Conservation (phyloP, 2,329 filamentous ascomycete genomes). For the Geosmithia putterillii region DNA sequence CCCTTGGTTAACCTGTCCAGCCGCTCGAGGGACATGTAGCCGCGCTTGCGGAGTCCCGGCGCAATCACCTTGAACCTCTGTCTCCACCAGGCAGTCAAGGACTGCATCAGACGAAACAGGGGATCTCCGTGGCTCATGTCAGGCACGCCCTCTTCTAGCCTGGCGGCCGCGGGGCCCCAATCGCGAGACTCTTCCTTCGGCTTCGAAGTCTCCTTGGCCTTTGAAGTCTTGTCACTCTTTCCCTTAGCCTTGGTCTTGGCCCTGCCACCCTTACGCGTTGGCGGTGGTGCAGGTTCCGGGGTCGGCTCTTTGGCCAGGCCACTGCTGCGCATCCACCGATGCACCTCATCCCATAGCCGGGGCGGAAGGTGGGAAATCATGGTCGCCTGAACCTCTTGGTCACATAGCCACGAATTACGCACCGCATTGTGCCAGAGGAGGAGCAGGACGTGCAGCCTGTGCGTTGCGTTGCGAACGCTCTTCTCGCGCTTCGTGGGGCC, state of each 20-base stretch:
- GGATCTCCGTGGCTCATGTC: constrained; percentile 80
- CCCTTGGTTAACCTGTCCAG: constrained; percentile 63
- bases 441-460: constrained; percentile 79
- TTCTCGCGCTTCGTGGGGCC: constrained; percentile 78
- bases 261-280: constrained; percentile 8
- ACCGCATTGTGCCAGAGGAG: constrained; percentile 84
- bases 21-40: constrained; percentile 69
- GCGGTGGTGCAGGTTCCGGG: constrained; percentile 12
- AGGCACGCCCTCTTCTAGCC: constrained; percentile 55
- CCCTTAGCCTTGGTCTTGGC: constrained; percentile 21
- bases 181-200: constrained; percentile 39
- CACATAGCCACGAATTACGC: constrained; percentile 74
- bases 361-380: constrained; percentile 62
- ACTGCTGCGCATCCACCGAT: constrained; percentile 59
- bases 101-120: constrained; percentile 61
- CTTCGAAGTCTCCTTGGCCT: constrained; percentile 5
- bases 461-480: constrained; percentile 63
- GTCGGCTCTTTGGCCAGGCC: constrained; percentile 39
- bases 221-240: constrained; percentile 21
- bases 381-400: constrained; percentile 61
- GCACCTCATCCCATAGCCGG: constrained; percentile 57
- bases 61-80: constrained; percentile 66
- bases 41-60: constrained; percentile 76
- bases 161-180: constrained; percentile 59
- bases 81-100: constrained; percentile 78